Base-by-base conservation (phyloP, 805 yeast species). In the Metschnikowia shivogae region DNA sequence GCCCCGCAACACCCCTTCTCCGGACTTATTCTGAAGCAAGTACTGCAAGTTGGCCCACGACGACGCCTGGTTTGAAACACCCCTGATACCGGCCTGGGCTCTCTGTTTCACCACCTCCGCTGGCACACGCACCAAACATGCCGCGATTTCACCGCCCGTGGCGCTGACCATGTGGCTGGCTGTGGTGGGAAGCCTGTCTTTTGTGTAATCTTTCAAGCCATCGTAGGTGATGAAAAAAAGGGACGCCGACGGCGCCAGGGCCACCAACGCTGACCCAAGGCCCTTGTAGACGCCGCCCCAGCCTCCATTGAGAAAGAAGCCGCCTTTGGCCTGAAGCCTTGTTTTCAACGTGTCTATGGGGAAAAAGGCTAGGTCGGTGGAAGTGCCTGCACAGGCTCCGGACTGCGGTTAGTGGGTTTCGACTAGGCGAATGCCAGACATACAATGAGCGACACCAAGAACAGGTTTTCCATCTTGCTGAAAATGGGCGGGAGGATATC, bases 261-360 rank as follows among this genome's bases (percentile, higher is more conserved):
- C 98, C 17, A 90, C 83, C 19, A 93, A 84, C 6, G 95, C 92
- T 31, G 96, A 85, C 3, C 97, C 98, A 5, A 93, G 72, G 1
- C 99, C 99, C 54, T 84, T 76, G 57, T 93, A 93, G 17, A 93
- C 82, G 1, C 98, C 98, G 41, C 65, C 70, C 78, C 92, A 92
- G 1, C 97, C 99, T 26, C 99, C 99, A 65, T 90, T 92, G 13
- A 65, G 70, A 63, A 89, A 87, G 58, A 93, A 92, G 0, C 99
- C 99, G 30, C 96, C 97, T 60, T 81, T 81, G 17, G 99, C 98
- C 63, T 93, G 99, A 12, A 93, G 70, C 46, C 99, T 73, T 0
- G 99, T 93, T 67, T 93, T 93, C 45, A 93, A 57, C 1, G 99
- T 93, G 58, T 93, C 99, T 33, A 93, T 88, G 11, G 99, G 99